Base-by-base conservation (phyloP, 495 filamentous ascomycete species). In the Aspergillus avenaceus region DNA sequence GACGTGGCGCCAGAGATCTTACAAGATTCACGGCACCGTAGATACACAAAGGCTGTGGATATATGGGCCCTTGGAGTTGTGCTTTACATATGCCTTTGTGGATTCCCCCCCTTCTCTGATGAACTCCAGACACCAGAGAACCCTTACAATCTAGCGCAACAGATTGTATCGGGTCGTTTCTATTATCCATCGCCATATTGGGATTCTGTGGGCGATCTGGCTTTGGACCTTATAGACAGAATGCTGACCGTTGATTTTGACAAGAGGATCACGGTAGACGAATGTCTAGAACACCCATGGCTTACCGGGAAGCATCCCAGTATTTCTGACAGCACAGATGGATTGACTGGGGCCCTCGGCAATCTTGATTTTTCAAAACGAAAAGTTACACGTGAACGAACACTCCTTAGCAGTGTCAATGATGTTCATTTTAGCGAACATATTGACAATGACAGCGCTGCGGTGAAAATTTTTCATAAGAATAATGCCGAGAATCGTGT, bases 101-200 rank as follows among this genome's bases (percentile, higher is more conserved):
- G 95, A 4, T 99, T 97, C 58, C 93, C 95, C 4, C 95, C 95
- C 0, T 99, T 99, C 71, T 91, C 86, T 2, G 95, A 97, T 54
- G 95, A 99, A 66, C 82, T 97, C 1, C 86, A 80, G 58, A 86
- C 82, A 5, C 49, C 65, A 4, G 82, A 89, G 34, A 86, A 91
- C 53, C 95, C 92, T 8, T 96, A 88, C 55, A 91, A 78, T 0
- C 77, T 99, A 13, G 85, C 87, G 0, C 88, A 99, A 54, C 83
- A 97, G 70, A 99, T 99, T 68, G 88, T 86, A 62, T 77, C 80
- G 62, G 95, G 87, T 5, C 80, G 80, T 37, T 97, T 95, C 55
- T 89, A 97, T 66, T 99, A 96, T 55, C 95, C 95, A 2, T 92
- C 89, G 1, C 95, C 95, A 13, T 99, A 97, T 65, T 99, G 95